These are phyloP conservation scores for Phytopythium vexans DNA, from an alignment of 352 stramenopile genomes.

Conservation along the genomic window DNA sequence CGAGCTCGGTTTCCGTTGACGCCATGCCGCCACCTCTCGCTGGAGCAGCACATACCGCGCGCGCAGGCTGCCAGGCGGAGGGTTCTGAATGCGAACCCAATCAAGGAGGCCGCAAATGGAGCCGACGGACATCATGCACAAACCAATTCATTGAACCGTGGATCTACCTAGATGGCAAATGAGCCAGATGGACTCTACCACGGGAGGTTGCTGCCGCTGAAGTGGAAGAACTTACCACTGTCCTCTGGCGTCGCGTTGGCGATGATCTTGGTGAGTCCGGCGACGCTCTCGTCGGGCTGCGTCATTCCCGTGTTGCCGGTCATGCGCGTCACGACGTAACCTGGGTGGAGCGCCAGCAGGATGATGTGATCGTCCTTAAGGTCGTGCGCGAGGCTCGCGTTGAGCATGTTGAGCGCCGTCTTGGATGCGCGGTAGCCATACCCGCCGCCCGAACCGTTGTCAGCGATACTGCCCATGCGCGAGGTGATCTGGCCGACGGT, in stretches of 20 bases:
- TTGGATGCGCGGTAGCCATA: constrained; percentile 79
- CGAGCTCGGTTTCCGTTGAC: too few relatives aligned
- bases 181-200: constrained; percentile 17
- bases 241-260: constrained; percentile 27
- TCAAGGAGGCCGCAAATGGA: too few relatives aligned
- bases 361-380: constrained; percentile 49
- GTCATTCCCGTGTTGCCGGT: constrained; percentile 26
- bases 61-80: too few relatives aligned
- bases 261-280: constrained; percentile 36
- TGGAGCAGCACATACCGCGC: too few relatives aligned
- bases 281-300: constrained; percentile 32
- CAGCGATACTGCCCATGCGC: constrained; percentile 41
- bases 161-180: too few relatives aligned
- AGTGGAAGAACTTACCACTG: constrained; percentile 42
- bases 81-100: too few relatives aligned
- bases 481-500: constrained; percentile 48
- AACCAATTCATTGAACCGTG: too few relatives aligned
- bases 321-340: constrained; percentile 57
- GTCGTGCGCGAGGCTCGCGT: constrained; percentile 39
- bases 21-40: too few relatives aligned
- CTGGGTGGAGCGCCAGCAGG: constrained; percentile 40
- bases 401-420: constrained; percentile 69
- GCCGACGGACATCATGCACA: too few relatives aligned
- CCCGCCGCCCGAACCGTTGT: constrained; percentile 20
- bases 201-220: constrained; percentile 19